These are phyloP conservation scores for Geotrichum reessii DNA, from an alignment of 1,139 yeast species.

Conservation along the genomic window DNA sequence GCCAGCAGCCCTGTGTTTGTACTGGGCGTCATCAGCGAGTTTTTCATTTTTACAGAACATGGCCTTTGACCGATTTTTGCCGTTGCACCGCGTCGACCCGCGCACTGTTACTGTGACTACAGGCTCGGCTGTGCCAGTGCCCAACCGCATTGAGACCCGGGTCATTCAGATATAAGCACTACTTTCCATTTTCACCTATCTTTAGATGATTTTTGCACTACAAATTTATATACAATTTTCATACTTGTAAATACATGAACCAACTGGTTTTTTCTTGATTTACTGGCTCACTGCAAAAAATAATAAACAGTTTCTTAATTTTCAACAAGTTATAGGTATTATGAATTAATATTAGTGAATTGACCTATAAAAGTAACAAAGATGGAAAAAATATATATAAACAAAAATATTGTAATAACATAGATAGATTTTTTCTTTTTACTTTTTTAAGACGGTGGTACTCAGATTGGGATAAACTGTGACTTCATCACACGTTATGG, in stretches of 20 bases:
- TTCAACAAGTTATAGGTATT: too few species aligned
- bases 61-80: constrained; percentile 61
- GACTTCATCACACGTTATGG: background rate
- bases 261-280: too few species aligned
- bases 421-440: too few species aligned
- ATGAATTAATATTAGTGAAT: too few species aligned
- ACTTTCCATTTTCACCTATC: background rate
- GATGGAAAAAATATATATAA: too few species aligned
- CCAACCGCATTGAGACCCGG: constrained; percentile 8
- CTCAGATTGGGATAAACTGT: background rate
- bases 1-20: constrained; percentile 69
- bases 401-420: too few species aligned
- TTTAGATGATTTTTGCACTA: background rate
- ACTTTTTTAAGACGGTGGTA: background rate
- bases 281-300: too few species aligned
- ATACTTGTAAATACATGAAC: background rate
- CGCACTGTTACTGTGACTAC: background rate
- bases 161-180: background rate
- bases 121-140: constrained; percentile 13
- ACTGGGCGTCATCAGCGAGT: constrained; percentile 81
- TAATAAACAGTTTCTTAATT: too few species aligned
- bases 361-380: too few species aligned
- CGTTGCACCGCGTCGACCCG: constrained; percentile 31
- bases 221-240: too few species aligned
- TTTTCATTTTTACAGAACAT: constrained; percentile 73